These are phyloP conservation scores for Mycena capillaripes DNA, from an alignment of 768 basidiomycete species.

Conservation along the genomic window DNA sequence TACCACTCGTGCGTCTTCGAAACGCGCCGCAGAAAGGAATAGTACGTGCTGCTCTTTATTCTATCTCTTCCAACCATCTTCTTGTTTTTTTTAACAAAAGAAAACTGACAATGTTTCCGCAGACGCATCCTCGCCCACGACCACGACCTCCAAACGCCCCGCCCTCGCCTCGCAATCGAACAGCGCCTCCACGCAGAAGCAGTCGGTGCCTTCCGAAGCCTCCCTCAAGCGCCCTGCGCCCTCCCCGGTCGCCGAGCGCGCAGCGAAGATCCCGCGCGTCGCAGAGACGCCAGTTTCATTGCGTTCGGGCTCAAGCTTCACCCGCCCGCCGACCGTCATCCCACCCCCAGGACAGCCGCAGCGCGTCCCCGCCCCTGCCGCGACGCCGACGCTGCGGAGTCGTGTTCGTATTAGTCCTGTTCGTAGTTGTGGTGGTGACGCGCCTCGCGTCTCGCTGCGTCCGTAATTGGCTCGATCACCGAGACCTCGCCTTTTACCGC, in stretches of 20 bases:
- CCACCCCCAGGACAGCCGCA: not conserved
- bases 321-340: constrained; percentile 18
- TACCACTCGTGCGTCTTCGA: not conserved
- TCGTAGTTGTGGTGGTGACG: not conserved
- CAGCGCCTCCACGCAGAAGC: not conserved
- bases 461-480: too few relatives aligned
- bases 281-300: not conserved
- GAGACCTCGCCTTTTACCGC: too few relatives aligned
- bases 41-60: not conserved
- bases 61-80: too few relatives aligned
- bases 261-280: constrained; percentile 12
- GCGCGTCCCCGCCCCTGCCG: not conserved
- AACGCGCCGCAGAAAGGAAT: not conserved
- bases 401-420: not conserved
- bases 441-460: too few relatives aligned
- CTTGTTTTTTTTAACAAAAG: not conserved
- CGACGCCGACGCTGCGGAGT: not conserved
- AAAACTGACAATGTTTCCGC: not conserved
- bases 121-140: not conserved
- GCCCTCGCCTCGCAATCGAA: constrained; percentile 26
- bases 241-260: constrained; percentile 14
- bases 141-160: not conserved
- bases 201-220: not conserved
- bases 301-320: not conserved
- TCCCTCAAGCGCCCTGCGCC: constrained; percentile 24